phyloP scores from a whole-genome alignment of 441 rosid species.

The Brassica hybrid region DNA sequence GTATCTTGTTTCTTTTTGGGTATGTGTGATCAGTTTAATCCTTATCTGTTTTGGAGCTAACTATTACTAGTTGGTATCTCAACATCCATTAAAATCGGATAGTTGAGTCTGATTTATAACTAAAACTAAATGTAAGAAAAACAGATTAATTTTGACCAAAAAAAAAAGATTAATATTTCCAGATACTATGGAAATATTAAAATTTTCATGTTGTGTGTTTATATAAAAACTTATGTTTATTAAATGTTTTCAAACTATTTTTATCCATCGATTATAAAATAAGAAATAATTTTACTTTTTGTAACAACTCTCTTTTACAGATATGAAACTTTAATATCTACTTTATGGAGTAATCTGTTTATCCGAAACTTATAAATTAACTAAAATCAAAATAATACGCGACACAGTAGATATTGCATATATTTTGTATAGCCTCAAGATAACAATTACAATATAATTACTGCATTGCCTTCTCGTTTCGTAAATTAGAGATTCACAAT shows the following conservation, averaged over 20 bases:
- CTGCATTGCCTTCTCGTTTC: neutral
- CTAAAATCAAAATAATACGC: neutral
- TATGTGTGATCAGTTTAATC: neutral
- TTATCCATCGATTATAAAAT: neutral
- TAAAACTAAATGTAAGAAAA: neutral
- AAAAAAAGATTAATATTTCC: too few relatives aligned
- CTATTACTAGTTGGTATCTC: neutral
- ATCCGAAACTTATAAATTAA: neutral
- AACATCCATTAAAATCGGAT: neutral
- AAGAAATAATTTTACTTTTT: neutral
- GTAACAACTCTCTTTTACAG: neutral
- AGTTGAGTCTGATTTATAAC: neutral
- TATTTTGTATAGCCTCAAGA: neutral
- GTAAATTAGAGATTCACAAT: neutral
- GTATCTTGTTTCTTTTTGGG: constrained; percentile 7
- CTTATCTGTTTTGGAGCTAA: neutral
- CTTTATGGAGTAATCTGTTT: neutral
- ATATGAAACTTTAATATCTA: neutral
- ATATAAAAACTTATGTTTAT: neutral
- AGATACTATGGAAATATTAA: neutral
- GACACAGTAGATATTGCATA: neutral
- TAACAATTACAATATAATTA: neutral
- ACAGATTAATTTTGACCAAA: neutral
- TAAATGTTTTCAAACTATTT: neutral
- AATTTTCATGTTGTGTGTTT: neutral